phyloP scores from a whole-genome alignment of 1,139 yeast species.

The Blastobotrys malaysiensis region DNA sequence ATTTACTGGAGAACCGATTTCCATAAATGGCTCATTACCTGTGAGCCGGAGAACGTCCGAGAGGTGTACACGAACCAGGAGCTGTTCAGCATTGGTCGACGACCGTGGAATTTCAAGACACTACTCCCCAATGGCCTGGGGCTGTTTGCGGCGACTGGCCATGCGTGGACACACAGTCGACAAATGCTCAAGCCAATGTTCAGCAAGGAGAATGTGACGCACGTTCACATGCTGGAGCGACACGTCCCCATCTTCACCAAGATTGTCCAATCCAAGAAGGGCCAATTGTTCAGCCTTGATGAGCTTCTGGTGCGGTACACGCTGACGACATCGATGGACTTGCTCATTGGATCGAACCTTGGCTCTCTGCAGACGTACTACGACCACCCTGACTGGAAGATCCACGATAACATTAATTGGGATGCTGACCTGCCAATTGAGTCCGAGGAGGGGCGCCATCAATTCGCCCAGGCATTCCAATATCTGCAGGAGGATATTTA shows the following conservation, averaged over 20 bases:
- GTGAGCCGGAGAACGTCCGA: neutral
- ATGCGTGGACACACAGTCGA: neutral
- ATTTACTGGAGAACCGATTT: neutral
- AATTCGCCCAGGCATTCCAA: constrained; percentile 12
- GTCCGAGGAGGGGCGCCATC: constrained; percentile 7
- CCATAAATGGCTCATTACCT: neutral
- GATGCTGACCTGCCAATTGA: constrained; percentile 5
- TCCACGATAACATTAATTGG: constrained; percentile 7
- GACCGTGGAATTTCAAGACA: neutral
- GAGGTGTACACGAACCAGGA: neutral
- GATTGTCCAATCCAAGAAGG: neutral
- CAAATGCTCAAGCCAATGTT: constrained; percentile 1
- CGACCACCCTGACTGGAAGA: constrained; percentile 3
- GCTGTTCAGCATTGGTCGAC: neutral
- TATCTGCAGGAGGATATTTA: constrained; percentile 4
- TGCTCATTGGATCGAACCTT: constrained; percentile 11
- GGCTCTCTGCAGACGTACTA: constrained; percentile 8
- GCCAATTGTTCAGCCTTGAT: neutral
- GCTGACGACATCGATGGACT: constrained; percentile 12
- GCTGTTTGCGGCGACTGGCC: neutral
- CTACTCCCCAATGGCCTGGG: neutral
- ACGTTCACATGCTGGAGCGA: neutral
- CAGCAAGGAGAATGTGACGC: neutral
- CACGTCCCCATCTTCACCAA: neutral
- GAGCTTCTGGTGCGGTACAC: constrained; percentile 11